phyloP scores from a whole-genome alignment of 169 alveolate genomes.

The Eimeria praecox region DNA sequence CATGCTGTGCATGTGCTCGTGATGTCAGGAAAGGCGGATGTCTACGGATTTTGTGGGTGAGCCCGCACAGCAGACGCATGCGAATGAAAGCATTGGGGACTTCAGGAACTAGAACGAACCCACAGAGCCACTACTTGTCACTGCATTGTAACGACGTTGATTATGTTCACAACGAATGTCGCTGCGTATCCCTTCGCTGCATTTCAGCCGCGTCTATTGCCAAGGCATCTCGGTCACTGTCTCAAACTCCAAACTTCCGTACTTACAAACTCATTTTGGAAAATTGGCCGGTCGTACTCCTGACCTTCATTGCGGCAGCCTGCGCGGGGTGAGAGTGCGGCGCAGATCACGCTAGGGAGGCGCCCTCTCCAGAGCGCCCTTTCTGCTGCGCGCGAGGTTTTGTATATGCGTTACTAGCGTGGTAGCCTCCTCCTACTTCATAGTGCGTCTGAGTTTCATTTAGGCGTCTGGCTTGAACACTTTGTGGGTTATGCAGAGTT shows the following conservation, averaged over 20 bases:
- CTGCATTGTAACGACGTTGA: background rate
- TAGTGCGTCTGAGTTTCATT: background rate
- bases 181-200: background rate
- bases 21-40: too few species aligned
- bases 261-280: slow-evolving; percentile 12
- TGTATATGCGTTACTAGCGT: background rate
- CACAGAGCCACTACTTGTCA: background rate
- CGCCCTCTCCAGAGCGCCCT: too few species aligned
- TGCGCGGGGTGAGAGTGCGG: slow-evolving; percentile 4
- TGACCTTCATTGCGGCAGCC: slow-evolving; percentile 39
- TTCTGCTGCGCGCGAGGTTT: too few species aligned
- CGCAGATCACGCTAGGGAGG: too few species aligned
- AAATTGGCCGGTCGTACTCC: slow-evolving; percentile 24
- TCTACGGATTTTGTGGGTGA: too few species aligned
- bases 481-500: background rate
- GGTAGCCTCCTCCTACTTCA: background rate
- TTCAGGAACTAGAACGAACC: background rate
- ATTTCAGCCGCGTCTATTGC: slow-evolving; percentile 23
- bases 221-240: background rate
- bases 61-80: too few species aligned
- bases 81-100: too few species aligned
- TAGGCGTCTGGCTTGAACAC: background rate
- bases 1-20: too few species aligned
- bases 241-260: slow-evolving; percentile 2
- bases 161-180: background rate